A percentile compares a stretch with the other conserved stretches of the same genome.
These are phyloP conservation scores for Funneliformis geosporum DNA, from an alignment of 192 early-diverging fungal species.

Conservation along the genomic window DNA sequence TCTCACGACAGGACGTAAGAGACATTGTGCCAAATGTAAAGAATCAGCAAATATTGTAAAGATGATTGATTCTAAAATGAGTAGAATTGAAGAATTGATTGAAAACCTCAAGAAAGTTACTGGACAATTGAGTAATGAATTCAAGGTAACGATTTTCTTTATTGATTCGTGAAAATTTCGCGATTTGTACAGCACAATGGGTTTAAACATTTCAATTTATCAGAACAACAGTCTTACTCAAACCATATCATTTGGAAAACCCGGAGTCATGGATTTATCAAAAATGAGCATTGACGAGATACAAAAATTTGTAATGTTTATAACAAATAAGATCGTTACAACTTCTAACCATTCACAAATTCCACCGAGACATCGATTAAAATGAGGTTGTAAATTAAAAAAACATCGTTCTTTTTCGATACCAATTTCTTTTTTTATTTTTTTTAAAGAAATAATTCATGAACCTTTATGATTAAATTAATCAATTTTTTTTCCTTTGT, in stretches of 20 bases:
- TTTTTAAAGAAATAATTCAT: too few species aligned
- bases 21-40: background rate
- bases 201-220: too few species aligned
- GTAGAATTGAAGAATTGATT: background rate
- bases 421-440: too few species aligned
- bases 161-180: too few species aligned
- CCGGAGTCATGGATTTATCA: background rate
- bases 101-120: background rate
- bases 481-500: too few species aligned
- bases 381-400: too few species aligned
- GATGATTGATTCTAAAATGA: background rate
- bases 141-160: background rate
- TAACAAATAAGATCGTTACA: background rate
- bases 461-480: too few species aligned
- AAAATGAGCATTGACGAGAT: background rate
- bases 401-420: too few species aligned
- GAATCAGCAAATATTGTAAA: background rate
- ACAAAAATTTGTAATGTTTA: background rate
- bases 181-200: too few species aligned
- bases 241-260: background rate
- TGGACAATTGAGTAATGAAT: too few species aligned
- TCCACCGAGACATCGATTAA: too few species aligned
- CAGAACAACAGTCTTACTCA: background rate
- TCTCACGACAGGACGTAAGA: background rate
- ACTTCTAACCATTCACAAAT: too few species aligned